A percentile compares a stretch with the other conserved stretches of the same genome.
phyloP scores from a whole-genome alignment of 805 yeast genomes.

The Candida wancherniae region DNA sequence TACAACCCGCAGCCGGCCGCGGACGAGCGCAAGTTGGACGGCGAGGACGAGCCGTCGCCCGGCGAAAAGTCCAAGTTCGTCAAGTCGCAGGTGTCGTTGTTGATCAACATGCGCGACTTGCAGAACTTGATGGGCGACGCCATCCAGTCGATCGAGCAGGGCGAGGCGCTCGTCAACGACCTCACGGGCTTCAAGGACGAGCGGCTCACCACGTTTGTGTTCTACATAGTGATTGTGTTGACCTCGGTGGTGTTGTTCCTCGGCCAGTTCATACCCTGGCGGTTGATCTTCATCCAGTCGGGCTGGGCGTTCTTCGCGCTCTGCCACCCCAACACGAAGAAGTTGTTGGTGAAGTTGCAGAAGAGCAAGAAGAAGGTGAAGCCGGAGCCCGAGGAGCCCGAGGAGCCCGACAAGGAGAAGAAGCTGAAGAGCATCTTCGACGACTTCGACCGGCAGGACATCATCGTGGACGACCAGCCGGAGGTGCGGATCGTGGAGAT shows the following conservation, averaged over 20 bases:
- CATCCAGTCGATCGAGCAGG: conserved; percentile 43
- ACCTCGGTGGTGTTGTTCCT: conserved; percentile 38
- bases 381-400: conserved; percentile 13
- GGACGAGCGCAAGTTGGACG: conserved; percentile 1
- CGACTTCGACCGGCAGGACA: conserved; percentile 40
- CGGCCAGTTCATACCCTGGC: conserved; percentile 61
- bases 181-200: conserved; percentile 72
- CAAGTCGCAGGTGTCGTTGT: conserved; percentile 37
- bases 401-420: conserved; percentile 1
- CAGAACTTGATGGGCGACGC: conserved; percentile 60
- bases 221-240: conserved; percentile 30
- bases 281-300: conserved; percentile 45
- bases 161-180: conserved; percentile 54
- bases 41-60: conserved; percentile 5
- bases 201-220: conserved; percentile 55
- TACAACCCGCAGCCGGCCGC: conserved; percentile 5
- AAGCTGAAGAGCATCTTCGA: conserved; percentile 14
- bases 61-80: conserved; percentile 18
- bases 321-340: conserved; percentile 57
- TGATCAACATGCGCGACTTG: conserved; percentile 66
- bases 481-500: conserved; percentile 63
- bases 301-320: conserved; percentile 54
- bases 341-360: conserved; percentile 19
- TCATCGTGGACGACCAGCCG: conserved; percentile 68
- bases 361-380: conserved; percentile 15